phyloP scores from a whole-genome alignment of 768 basidiomycete species.

The Chiua virens region DNA sequence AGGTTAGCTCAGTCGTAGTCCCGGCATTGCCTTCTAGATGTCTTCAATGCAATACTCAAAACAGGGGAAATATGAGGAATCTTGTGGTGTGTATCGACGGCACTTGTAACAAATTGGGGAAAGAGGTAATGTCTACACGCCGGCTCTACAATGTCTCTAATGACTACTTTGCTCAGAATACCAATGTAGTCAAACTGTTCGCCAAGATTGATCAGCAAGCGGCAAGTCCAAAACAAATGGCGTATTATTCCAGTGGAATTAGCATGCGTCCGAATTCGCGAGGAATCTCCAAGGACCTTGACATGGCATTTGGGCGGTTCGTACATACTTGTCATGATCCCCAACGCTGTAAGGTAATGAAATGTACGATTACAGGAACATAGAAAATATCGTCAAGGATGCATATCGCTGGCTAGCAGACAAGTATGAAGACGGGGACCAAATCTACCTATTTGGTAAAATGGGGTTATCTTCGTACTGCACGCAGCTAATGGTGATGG shows the following conservation, averaged over 20 bases:
- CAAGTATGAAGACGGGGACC: slow-evolving; percentile 31
- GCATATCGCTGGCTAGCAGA: slow-evolving; percentile 35
- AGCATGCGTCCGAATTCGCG: slow-evolving; percentile 33
- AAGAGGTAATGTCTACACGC: slow-evolving; percentile 11
- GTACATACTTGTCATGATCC: slow-evolving; percentile 1
- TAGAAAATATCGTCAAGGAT: slow-evolving; percentile 32
- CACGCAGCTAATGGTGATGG: neutral
- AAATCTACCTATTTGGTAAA: slow-evolving; percentile 36
- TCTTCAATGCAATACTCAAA: slow-evolving; percentile 11
- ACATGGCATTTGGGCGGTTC: slow-evolving; percentile 39
- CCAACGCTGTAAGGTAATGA: neutral
- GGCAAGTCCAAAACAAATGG: slow-evolving; percentile 19
- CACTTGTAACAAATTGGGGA: slow-evolving; percentile 23
- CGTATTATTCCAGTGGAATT: slow-evolving; percentile 40
- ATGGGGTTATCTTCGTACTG: neutral
- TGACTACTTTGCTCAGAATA: slow-evolving; percentile 30
- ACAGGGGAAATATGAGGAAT: slow-evolving; percentile 11
- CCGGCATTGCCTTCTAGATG: neutral
- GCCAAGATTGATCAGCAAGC: slow-evolving; percentile 23
- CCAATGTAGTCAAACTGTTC: slow-evolving; percentile 37
- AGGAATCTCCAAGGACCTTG: slow-evolving; percentile 26
- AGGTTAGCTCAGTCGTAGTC: too few relatives aligned
- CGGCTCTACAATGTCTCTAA: neutral
- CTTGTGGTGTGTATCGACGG: slow-evolving; percentile 25
- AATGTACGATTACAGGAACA: slow-evolving; percentile 28